Percentiles rank a stretch among this genome's conserved stretches.
phyloP scores from a whole-genome alignment of 2,329 filamentous ascomycete species.

The Arthrobotrys musiformis region DNA sequence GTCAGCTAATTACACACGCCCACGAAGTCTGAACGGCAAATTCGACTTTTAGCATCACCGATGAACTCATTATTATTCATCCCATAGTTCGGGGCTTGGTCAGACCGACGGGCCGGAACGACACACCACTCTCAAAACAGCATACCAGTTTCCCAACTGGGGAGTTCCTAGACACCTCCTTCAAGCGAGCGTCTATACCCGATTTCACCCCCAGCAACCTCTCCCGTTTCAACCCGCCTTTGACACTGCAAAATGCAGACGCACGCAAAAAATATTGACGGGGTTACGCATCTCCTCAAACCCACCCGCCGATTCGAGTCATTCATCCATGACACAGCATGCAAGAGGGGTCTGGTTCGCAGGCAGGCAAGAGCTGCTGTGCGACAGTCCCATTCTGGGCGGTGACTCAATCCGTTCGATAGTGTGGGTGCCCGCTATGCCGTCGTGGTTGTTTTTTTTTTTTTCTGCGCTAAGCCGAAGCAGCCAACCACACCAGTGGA shows the following conservation, averaged over 20 bases:
- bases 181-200: conserved; percentile 52
- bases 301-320: conserved; percentile 28
- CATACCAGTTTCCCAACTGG: conserved; percentile 16
- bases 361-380: conserved; percentile 30
- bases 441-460: conserved; percentile 11
- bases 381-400: conserved; percentile 42
- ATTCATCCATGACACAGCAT: conserved; percentile 39
- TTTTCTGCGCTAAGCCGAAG: conserved; percentile 21
- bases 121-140: conserved; percentile 2
- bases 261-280: conserved; percentile 11
- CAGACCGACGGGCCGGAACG: conserved; percentile 46
- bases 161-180: conserved; percentile 15
- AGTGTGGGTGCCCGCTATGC: conserved; percentile 22
- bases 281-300: conserved; percentile 32
- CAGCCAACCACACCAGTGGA: conserved; percentile 14
- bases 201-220: conserved; percentile 19
- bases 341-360: conserved; percentile 4
- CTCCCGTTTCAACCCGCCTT: conserved; percentile 18
- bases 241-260: background rate
- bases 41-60: conserved; percentile 12
- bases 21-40: conserved; percentile 16
- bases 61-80: conserved; percentile 51
- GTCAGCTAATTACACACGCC: background rate
- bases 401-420: conserved; percentile 21
- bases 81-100: conserved; percentile 29